These are phyloP conservation scores for Dictyostelium firmibasis DNA, from an alignment of 78 protist species.

Conservation along the genomic window DNA sequence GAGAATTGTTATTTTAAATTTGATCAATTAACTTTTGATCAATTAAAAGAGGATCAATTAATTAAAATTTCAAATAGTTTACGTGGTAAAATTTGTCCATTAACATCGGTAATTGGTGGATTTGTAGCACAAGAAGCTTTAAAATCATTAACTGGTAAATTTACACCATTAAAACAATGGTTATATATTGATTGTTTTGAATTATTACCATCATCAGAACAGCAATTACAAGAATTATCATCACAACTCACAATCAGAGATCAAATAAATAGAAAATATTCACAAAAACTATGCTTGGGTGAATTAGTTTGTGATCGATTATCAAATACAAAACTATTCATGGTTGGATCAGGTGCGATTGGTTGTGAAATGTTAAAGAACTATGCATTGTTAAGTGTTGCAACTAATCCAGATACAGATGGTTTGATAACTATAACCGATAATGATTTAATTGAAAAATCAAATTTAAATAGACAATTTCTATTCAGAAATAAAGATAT, in stretches of 20 bases:
- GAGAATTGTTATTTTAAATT: not conserved
- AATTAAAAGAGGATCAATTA: slow-evolving; percentile 62
- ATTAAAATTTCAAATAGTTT: slow-evolving; percentile 56
- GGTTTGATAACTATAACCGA: slow-evolving; percentile 94
- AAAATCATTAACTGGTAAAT: slow-evolving; percentile 97
- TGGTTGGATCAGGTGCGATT: slow-evolving; percentile 99
- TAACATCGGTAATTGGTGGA: slow-evolving; percentile 89
- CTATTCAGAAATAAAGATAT: slow-evolving; percentile 94
- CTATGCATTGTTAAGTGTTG: slow-evolving; percentile 95
- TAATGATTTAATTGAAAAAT: slow-evolving; percentile 96
- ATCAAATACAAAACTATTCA: slow-evolving; percentile 62
- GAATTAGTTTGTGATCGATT: slow-evolving; percentile 5
- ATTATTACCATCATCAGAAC: not conserved
- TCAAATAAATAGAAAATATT: not conserved
- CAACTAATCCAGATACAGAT: slow-evolving; percentile 61
- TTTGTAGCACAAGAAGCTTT: slow-evolving; percentile 95
- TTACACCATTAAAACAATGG: slow-evolving; percentile 95
- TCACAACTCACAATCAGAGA: not conserved
- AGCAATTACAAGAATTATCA: not conserved
- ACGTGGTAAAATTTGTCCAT: slow-evolving; percentile 86
- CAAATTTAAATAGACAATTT: slow-evolving; percentile 98
- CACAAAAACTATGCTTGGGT: slow-evolving; percentile 74
- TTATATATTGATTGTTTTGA: slow-evolving; percentile 77
- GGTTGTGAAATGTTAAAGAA: slow-evolving; percentile 99
- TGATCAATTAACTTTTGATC: not conserved